These are phyloP conservation scores for Wilhelminamyces savonicus DNA, from an alignment of 805 yeast genomes.

Conservation along the genomic window DNA sequence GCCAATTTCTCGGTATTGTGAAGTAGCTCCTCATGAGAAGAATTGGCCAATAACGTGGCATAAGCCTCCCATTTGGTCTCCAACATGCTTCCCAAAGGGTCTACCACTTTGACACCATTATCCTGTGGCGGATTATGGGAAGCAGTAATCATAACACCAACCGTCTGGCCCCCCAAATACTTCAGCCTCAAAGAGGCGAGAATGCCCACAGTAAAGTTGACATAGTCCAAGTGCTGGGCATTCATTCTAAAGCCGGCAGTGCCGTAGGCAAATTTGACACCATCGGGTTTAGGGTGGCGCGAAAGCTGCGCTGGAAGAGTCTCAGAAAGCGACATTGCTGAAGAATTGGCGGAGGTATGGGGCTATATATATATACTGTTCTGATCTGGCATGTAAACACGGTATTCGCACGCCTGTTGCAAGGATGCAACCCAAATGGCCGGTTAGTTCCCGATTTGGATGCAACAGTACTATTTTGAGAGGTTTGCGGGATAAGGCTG, in stretches of 20 bases:
- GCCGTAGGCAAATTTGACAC: slow-evolving; percentile 60
- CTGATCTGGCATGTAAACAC: too few relatives aligned
- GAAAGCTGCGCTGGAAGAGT: too few relatives aligned
- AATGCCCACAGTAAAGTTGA: slow-evolving; percentile 76
- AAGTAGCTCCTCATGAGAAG: slow-evolving; percentile 40
- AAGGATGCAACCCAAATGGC: slow-evolving; percentile 2
- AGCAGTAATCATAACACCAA: slow-evolving; percentile 97
- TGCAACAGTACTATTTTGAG: too few relatives aligned
- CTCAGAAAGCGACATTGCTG: too few relatives aligned
- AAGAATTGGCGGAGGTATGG: too few relatives aligned
- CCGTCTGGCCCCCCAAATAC: slow-evolving; percentile 54
- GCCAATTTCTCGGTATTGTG: slow-evolving; percentile 32
- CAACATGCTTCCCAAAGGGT: slow-evolving; percentile 89
- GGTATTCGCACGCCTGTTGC: too few relatives aligned
- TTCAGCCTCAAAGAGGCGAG: slow-evolving; percentile 82
- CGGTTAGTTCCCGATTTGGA: too few relatives aligned
- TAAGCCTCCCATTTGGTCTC: slow-evolving; percentile 75
- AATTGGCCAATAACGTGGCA: slow-evolving; percentile 79
- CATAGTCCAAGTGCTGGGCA: slow-evolving; percentile 66
- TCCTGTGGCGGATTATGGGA: slow-evolving; percentile 91
- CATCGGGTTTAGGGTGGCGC: slow-evolving; percentile 40
- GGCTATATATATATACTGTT: too few relatives aligned
- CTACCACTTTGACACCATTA: slow-evolving; percentile 63
- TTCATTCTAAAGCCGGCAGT: slow-evolving; percentile 93
- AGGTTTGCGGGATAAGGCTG: too few relatives aligned